These are phyloP conservation scores for Raphanus sativus DNA, from an alignment of 345 rosid species.

Conservation along the genomic window DNA sequence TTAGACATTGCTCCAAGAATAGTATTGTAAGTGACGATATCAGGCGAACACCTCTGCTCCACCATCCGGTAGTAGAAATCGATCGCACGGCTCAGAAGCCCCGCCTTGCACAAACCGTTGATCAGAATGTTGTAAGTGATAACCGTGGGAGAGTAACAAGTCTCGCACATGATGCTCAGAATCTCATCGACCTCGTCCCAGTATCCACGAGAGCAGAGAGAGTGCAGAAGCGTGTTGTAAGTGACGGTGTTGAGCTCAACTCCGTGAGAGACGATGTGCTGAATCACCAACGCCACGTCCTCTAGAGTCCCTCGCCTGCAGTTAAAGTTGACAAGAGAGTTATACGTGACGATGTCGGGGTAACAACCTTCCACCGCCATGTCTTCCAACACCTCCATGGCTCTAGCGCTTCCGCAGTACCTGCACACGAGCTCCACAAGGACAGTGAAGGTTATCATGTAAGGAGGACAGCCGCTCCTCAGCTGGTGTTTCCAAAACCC, in stretches of 20 bases:
- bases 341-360: conserved; percentile 75
- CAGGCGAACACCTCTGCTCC: conserved; percentile 50
- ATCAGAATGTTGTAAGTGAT: conserved; percentile 85
- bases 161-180: conserved; percentile 56
- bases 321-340: conserved; percentile 60
- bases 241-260: conserved; percentile 62
- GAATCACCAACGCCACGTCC: conserved; percentile 55
- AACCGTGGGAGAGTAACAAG: conserved; percentile 51
- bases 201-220: conserved; percentile 54
- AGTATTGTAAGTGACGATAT: conserved; percentile 77
- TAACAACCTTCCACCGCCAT: conserved; percentile 73
- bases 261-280: conserved; percentile 57
- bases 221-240: conserved; percentile 76
- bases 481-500: conserved; percentile 69
- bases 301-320: conserved; percentile 62
- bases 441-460: conserved; percentile 60
- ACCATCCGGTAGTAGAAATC: conserved; percentile 63
- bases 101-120: conserved; percentile 71
- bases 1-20: conserved; percentile 65
- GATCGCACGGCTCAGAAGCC: conserved; percentile 67
- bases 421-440: conserved; percentile 77
- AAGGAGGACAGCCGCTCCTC: conserved; percentile 73
- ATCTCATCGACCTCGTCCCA: conserved; percentile 82
- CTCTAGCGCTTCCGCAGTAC: conserved; percentile 62
- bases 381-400: conserved; percentile 78